Conservation (phyloP, 129 eudicot genomes). For the Mikania micrantha region DNA sequence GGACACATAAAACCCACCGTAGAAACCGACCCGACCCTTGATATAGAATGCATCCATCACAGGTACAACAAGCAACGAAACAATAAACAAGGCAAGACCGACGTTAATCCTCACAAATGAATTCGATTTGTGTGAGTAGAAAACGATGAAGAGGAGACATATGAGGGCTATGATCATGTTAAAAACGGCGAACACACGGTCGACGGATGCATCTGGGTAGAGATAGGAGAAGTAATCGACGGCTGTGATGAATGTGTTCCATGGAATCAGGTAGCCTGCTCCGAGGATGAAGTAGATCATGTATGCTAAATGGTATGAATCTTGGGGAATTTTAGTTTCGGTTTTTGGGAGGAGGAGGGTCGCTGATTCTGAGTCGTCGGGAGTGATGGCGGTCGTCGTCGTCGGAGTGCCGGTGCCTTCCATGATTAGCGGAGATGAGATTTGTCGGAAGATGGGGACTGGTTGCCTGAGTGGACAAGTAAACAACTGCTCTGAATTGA, state of each 20-base stretch:
- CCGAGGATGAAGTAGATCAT: conserved; percentile 78
- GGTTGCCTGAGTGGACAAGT: conserved; percentile 10
- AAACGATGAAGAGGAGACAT: conserved; percentile 41
- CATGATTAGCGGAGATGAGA: conserved; percentile 31
- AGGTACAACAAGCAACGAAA: conserved; percentile 60
- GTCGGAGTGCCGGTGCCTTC: too few species aligned
- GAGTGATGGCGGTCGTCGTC: conserved; percentile 15
- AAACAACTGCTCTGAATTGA: background rate
- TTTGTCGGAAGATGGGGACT: background rate
- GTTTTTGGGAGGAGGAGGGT: conserved; percentile 19
- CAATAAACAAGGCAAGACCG: conserved; percentile 52
- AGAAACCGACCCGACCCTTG: conserved; percentile 51
- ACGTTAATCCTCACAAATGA: conserved; percentile 56
- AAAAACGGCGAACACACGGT: conserved; percentile 64
- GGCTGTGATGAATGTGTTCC: conserved; percentile 99
- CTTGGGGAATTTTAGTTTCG: conserved; percentile 39
- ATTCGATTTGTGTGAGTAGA: conserved; percentile 39
- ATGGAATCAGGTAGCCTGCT: too few species aligned
- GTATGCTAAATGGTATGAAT: conserved; percentile 81
- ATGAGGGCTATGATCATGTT: conserved; percentile 58
- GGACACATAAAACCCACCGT: conserved; percentile 60
- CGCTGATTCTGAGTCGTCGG: conserved; percentile 44
- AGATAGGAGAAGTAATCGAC: conserved; percentile 90
- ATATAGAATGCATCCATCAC: conserved; percentile 55
- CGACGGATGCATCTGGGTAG: conserved; percentile 74